Percentiles rank a stretch among this genome's conserved stretches.
phyloP scores from a whole-genome alignment of 139 green algal genomes.

The Closterium sp. region DNA sequence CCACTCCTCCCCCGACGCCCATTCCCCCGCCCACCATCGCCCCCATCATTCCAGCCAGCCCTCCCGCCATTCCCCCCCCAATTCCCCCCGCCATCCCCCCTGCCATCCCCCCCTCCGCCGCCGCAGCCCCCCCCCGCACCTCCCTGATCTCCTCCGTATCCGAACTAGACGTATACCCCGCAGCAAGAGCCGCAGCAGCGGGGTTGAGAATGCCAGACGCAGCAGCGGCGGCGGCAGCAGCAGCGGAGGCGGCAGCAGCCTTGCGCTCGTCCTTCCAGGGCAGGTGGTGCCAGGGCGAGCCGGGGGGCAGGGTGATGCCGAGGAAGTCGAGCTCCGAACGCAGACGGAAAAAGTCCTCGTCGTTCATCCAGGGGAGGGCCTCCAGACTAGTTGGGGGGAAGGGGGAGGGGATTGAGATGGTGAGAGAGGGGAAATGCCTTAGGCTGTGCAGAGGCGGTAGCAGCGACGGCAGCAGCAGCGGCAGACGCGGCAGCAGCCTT shows the following conservation, averaged over 20 bases:
- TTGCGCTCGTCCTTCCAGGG: not conserved
- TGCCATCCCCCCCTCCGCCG: too few species aligned
- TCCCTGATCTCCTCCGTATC: not conserved
- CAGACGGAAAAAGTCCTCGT: not conserved
- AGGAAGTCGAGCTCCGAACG: not conserved
- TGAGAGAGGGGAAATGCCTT: not conserved
- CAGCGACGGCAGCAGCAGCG: too few species aligned
- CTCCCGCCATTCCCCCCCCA: not conserved
- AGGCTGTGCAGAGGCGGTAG: too few species aligned
- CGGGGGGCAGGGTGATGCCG: not conserved
- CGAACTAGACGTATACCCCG: not conserved
- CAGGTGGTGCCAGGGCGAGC: not conserved
- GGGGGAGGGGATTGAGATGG: not conserved
- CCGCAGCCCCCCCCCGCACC: not conserved
- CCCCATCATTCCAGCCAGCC: not conserved
- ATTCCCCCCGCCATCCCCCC: too few species aligned
- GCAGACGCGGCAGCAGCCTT: not conserved
- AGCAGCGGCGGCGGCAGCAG: too few species aligned
- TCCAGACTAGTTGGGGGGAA: not conserved
- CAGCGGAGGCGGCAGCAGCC: too few species aligned
- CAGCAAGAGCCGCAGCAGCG: not conserved
- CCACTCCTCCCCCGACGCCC: not conserved
- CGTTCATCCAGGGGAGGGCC: not conserved
- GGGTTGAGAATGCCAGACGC: not conserved
- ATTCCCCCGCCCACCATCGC: not conserved